Evolutionary conservation across 1,284 basidiomycete genomes (phyloP).

Genomic region (Puccinia polysora): DNA sequence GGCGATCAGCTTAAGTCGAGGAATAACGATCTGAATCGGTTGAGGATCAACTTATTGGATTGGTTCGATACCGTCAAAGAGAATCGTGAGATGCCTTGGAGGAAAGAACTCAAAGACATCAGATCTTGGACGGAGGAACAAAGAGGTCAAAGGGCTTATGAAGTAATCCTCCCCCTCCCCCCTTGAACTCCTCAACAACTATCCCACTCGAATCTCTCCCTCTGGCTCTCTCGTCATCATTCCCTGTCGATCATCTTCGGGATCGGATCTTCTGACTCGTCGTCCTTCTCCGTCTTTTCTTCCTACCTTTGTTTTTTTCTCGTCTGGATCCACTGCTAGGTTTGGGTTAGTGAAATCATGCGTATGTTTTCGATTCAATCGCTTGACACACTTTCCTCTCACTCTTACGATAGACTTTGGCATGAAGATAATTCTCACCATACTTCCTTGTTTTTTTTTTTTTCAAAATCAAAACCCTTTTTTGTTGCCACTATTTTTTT

Average conservation of each 20-base stretch:
- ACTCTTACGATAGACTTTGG: no score
- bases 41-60: background rate
- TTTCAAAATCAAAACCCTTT: background rate
- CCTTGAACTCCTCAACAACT: background rate
- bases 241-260: no score
- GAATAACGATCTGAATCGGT: background rate
- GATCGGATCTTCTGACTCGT: background rate
- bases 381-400: background rate
- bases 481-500: background rate
- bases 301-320: background rate
- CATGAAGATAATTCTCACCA: no score
- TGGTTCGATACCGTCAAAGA: conserved; percentile 34
- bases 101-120: conserved; percentile 14
- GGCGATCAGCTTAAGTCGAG: background rate
- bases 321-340: background rate
- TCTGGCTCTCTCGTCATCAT: no score
- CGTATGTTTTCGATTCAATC: conserved; percentile 10
- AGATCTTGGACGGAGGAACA: background rate
- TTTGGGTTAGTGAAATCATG: conserved; percentile 44
- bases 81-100: conserved; percentile 40
- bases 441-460: no score
- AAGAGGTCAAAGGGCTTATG: conserved; percentile 33
- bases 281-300: background rate
- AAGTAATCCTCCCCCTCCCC: conserved; percentile 1
- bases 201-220: no score